Base-by-base conservation (phyloP, 176 grass and related monocot genomes). In the Musa acuminata region DNA sequence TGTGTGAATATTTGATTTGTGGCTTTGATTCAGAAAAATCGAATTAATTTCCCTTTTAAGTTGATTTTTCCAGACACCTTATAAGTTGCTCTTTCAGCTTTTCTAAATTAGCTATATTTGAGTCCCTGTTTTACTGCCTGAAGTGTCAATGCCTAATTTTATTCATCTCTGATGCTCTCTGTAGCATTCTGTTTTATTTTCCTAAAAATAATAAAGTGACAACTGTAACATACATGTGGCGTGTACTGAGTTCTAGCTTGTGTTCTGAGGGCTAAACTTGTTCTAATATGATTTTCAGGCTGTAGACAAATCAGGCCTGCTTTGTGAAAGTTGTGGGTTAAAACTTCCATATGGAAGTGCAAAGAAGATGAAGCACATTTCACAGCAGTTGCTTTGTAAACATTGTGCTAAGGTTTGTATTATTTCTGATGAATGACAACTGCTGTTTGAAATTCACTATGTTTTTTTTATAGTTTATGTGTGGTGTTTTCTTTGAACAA, bases 371-470 rank as follows among this genome's bases (percentile, higher is more conserved):
- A 92, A 87, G 72, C 80, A 75, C 55, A 75, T 12, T 0, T 26
- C 62, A 23, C 82, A 87, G 62, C 87, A 83, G 62, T 50, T 83
- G 49, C 87, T 92, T 1, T 92, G 90, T 77, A 89, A 19, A 68
- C 87, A 89, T 76, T 92, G 90, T 64, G 82, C 79, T 78, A 92
- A 92, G 90, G 90, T 87, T 68, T 50, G 77, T 25, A 58, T 24
- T 54, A 50, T 49, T 8, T 8, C 43, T 75, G 43, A 8, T 6
- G 9, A 27, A 21, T 27, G 22, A 8, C 7, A 29, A 35, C 26
- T 22, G 19, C 23, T 35, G 11, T 58, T 16, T 51, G 59, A 16
- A 49, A 17, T 55, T 25, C 55, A 69, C 71, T 67, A 55, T 54
- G 25, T 51, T 12, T 72, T 83, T n/a, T 62, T n/a, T 60, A 20